Base-by-base conservation (phyloP, 768 basidiomycete species). In the Guyanaporus albipodus region DNA sequence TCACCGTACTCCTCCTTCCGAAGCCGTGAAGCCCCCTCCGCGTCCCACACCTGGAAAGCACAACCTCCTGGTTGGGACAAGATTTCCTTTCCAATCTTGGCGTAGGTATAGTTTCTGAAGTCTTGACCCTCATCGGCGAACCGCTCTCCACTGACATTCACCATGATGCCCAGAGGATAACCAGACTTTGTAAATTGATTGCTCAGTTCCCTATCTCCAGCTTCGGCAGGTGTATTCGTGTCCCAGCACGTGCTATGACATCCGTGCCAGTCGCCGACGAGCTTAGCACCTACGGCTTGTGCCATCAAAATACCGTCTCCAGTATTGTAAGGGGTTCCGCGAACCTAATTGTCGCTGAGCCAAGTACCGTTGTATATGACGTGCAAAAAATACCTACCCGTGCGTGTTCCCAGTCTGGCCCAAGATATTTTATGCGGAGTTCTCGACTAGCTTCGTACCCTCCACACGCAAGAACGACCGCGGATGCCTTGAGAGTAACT, bases 201-300 rank as follows among this genome's bases (percentile, higher is more conserved):
- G 47, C 79, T 83, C 44, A 83, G 61, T 38, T 70, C 68, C 40
- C 82, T 77, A 46, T 79, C 71, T 17, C 84, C 83, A 14, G 66
- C 58, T 26, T 79, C 67, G 17, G 62, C 48, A 1, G 74, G 67
- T 1, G 82, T 78, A 54, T 83, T 73, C 15, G 79, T 80, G 55
- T 85, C 85, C 84, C 84, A 85, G 56, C 76, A 77, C 5, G 83
- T 84, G 49, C 79, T 82, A 55, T 86, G 85, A 52, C 85, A 87
- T n/a, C 82, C 78, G 38, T 54, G 59, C 77, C 80, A 86, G 65
- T 85, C 81, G n/a, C 83, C 83, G 0, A 67, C 63, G n/a, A 79
- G 67, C 42, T 72, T 71, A 15, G 80, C 82, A 6, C 82, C 78
- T 24, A 78, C 47, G 8, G 65, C 61, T 21, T 66, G 55, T 2